phyloP scores from a whole-genome alignment of 2,329 filamentous ascomycete genomes.

The Stenocarpella maydis region DNA sequence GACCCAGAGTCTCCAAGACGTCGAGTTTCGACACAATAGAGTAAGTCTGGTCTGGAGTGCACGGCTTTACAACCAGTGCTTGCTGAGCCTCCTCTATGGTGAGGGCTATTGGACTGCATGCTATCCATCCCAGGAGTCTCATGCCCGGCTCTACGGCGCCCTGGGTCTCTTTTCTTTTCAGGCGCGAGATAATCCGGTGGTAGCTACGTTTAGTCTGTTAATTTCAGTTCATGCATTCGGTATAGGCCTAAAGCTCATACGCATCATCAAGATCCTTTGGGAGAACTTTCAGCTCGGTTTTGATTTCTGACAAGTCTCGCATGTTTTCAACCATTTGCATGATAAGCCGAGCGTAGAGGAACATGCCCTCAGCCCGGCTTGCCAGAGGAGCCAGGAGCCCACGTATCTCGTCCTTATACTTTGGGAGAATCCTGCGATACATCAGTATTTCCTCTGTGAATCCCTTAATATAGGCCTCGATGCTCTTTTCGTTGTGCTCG shows the following conservation, averaged over 20 bases:
- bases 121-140: slow-evolving; percentile 8
- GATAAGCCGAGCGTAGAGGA: slow-evolving; percentile 10
- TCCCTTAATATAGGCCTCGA: neutral
- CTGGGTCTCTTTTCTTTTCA: neutral
- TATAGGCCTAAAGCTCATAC: neutral
- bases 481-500: neutral
- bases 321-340: neutral
- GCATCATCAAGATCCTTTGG: neutral
- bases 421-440: neutral
- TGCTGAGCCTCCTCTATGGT: neutral
- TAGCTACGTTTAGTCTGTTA: neutral
- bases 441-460: neutral
- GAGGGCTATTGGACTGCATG: neutral
- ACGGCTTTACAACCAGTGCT: neutral
- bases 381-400: neutral
- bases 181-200: neutral
- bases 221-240: neutral
- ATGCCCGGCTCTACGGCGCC: neutral
- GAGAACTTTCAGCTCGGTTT: neutral
- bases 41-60: neutral
- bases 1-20: neutral
- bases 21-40: neutral
- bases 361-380: neutral
- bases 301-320: neutral
- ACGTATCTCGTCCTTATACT: neutral